These are phyloP conservation scores for Hypoxylon lienhwacheense DNA, from an alignment of 495 filamentous ascomycete genomes.

Conservation along the genomic window DNA sequence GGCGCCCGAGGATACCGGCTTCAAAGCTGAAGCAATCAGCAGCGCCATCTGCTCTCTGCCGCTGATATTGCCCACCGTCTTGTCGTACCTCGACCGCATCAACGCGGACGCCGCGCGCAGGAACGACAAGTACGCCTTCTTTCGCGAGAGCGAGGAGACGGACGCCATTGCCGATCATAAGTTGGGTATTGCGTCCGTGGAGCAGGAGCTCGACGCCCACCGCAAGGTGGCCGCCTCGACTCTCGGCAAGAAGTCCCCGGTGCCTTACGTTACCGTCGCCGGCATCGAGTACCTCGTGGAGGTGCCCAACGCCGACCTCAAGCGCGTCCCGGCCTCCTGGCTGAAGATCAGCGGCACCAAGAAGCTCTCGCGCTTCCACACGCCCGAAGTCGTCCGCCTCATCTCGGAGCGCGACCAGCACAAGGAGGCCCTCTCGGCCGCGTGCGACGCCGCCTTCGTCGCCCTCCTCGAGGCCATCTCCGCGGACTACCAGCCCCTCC, in stretches of 20 bases:
- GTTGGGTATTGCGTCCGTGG: conserved; percentile 86
- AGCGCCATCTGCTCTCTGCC: conserved; percentile 77
- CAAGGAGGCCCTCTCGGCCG: conserved; percentile 87
- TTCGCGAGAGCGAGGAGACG: conserved; percentile 80
- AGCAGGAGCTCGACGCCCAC: conserved; percentile 81
- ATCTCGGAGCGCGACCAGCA: conserved; percentile 91
- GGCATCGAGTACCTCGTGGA: conserved; percentile 96
- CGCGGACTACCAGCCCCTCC: conserved; percentile 80
- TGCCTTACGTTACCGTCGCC: conserved; percentile 76
- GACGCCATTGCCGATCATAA: conserved; percentile 86
- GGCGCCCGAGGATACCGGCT: conserved; percentile 67
- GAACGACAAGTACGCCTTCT: conserved; percentile 94
- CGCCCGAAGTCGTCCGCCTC: conserved; percentile 80
- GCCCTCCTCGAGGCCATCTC: conserved; percentile 71
- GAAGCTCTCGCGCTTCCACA: conserved; percentile 89
- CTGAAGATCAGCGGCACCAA: conserved; percentile 92
- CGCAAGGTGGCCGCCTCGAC: conserved; percentile 69
- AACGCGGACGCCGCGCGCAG: conserved; percentile 79
- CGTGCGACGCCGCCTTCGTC: conserved; percentile 84
- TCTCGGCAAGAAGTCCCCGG: conserved; percentile 65
- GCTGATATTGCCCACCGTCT: conserved; percentile 68
- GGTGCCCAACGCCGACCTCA: conserved; percentile 76
- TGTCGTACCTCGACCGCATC: conserved; percentile 77
- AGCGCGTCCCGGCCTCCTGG: conserved; percentile 90
- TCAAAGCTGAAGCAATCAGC: conserved; percentile 69